Evolutionary conservation across 345 rosid genomes (phyloP).

Genomic region (Corymbia maculata): DNA sequence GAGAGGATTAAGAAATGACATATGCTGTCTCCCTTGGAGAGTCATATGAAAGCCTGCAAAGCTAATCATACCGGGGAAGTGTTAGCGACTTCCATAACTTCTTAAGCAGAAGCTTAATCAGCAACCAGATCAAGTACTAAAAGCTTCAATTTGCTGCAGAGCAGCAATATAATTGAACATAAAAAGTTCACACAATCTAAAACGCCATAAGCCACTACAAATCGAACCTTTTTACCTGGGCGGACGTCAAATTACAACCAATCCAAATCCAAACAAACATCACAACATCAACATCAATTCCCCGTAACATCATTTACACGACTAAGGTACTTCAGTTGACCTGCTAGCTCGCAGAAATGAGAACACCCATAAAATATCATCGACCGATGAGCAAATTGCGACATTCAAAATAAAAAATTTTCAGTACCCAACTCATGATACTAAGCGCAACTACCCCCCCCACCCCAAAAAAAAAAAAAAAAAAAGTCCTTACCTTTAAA

Average conservation of each 20-base stretch:
- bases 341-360: background rate
- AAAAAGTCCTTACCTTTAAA: background rate
- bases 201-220: background rate
- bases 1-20: background rate
- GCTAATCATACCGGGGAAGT: background rate
- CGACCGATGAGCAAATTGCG: background rate
- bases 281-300: background rate
- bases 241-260: background rate
- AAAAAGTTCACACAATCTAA: background rate
- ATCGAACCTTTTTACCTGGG: background rate
- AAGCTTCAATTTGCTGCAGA: background rate
- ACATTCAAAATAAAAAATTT: background rate
- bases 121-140: background rate
- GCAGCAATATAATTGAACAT: background rate
- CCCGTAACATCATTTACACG: background rate
- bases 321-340: background rate
- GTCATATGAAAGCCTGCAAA: background rate
- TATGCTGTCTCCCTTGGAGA: background rate
- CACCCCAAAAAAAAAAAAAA: background rate
- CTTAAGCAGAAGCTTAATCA: background rate
- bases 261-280: rapidly evolving
- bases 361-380: background rate
- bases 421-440: background rate
- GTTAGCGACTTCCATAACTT: background rate
- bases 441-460: background rate